phyloP scores from a whole-genome alignment of 2,329 filamentous ascomycete species.

The Neofusicoccum sp. region DNA sequence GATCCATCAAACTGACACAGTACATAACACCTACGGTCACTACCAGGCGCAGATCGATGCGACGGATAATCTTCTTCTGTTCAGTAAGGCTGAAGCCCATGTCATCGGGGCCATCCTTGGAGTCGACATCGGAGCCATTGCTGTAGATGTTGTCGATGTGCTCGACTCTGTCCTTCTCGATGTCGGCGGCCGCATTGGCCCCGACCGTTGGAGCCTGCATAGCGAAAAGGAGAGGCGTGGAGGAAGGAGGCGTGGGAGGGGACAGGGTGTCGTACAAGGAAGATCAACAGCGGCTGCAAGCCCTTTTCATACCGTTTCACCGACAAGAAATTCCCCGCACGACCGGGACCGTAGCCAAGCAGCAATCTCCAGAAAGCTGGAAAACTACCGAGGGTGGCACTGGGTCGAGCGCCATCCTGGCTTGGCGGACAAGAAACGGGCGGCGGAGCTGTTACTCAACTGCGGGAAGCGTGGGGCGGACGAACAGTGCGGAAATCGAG shows the following conservation, averaged over 20 bases:
- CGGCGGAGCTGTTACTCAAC: constrained; percentile 7
- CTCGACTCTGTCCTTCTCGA: constrained; percentile 14
- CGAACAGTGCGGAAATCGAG: neutral
- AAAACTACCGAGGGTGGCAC: constrained; percentile 17
- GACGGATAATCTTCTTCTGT: constrained; percentile 67
- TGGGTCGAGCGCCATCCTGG: neutral
- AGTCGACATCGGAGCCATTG: constrained; percentile 14
- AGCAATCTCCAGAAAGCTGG: neutral
- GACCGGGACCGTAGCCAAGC: neutral
- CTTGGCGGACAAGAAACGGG: neutral
- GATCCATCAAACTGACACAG: constrained; percentile 76
- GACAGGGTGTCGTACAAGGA: neutral
- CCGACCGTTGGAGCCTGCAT: constrained; percentile 11
- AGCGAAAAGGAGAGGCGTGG: neutral
- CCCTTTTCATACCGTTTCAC: constrained; percentile 3
- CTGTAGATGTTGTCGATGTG: constrained; percentile 16
- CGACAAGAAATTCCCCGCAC: constrained; percentile 14
- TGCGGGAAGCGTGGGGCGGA: constrained; percentile 1
- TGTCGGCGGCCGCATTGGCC: neutral
- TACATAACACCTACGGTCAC: constrained; percentile 62
- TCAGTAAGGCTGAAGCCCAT: constrained; percentile 60
- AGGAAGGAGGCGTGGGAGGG: neutral
- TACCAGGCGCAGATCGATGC: constrained; percentile 64
- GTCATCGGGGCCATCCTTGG: neutral
- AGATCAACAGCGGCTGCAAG: constrained; percentile 1